Evolutionary conservation across 2,329 filamentous ascomycete genomes (phyloP).

Genomic region (Aspergillus bombycis): DNA sequence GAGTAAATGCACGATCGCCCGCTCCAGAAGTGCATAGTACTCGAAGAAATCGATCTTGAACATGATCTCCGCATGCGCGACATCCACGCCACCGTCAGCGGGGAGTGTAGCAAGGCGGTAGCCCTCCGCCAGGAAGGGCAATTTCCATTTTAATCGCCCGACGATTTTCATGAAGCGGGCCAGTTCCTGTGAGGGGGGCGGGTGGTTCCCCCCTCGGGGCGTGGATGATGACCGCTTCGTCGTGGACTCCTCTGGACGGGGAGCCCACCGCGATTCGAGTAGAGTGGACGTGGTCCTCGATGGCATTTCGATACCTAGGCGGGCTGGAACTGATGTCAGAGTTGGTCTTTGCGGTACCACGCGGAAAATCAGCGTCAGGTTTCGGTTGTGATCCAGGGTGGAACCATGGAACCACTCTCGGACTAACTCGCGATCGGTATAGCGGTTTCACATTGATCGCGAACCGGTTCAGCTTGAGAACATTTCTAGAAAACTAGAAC

Average conservation of each 20-base stretch:
- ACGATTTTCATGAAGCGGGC: constrained; percentile 64
- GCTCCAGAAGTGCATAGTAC: constrained; percentile 73
- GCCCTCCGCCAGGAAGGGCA: constrained; percentile 60
- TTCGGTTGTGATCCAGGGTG: background rate
- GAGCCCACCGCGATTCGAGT: constrained; percentile 31
- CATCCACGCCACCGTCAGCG: constrained; percentile 23
- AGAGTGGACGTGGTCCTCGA: constrained; percentile 11
- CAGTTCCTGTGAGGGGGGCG: constrained; percentile 49
- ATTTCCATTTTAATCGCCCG: constrained; percentile 65
- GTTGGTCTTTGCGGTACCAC: background rate
- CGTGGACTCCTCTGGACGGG: constrained; percentile 10
- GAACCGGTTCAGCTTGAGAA: background rate
- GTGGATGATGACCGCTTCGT: constrained; percentile 9
- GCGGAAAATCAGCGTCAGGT: background rate
- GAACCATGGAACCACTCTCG: background rate
- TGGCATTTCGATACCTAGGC: background rate
- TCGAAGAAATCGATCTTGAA: constrained; percentile 81
- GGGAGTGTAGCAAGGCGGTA: constrained; percentile 55
- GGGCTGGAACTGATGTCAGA: background rate
- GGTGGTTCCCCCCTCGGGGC: constrained; percentile 13
- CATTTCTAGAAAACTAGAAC: background rate
- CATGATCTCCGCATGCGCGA: constrained; percentile 60
- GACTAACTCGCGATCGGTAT: background rate
- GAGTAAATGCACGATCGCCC: constrained; percentile 69
- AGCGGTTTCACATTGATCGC: background rate